Percentiles rank a stretch among this genome's conserved stretches.
phyloP scores from a whole-genome alignment of 2,329 filamentous ascomycete species.

The Sarocladium kiliense region DNA sequence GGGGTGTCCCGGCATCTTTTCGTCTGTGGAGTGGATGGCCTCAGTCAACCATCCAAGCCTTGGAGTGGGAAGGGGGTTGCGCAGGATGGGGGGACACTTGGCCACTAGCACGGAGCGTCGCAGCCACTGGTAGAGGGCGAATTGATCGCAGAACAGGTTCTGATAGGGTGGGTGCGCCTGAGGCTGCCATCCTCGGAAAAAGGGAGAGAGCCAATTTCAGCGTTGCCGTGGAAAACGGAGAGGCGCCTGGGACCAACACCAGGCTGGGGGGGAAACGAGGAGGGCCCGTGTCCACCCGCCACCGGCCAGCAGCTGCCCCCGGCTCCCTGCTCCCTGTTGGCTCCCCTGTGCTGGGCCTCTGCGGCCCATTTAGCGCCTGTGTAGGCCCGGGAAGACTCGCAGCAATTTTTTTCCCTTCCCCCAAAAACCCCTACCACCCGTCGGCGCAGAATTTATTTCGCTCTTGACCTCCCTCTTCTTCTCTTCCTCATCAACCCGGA shows the following conservation, averaged over 20 bases:
- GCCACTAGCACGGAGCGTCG: conserved; percentile 1
- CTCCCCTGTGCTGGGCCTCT: conserved; percentile 3
- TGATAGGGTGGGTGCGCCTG: conserved; percentile 19
- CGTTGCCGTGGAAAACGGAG: conserved; percentile 26
- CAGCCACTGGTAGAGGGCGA: not conserved
- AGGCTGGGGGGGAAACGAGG: conserved; percentile 9
- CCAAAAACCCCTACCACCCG: conserved; percentile 30
- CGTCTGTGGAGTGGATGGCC: not conserved
- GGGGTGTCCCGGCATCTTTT: conserved; percentile 10
- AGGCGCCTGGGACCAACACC: conserved; percentile 13
- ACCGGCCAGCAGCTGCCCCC: conserved; percentile 8
- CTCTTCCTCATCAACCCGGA: conserved; percentile 8
- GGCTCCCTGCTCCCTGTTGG: conserved; percentile 25
- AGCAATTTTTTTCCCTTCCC: conserved; percentile 45
- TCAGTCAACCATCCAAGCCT: not conserved
- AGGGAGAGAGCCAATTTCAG: conserved; percentile 9
- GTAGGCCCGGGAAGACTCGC: conserved; percentile 46
- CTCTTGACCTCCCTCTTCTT: conserved; percentile 23
- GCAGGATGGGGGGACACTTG: conserved; percentile 1
- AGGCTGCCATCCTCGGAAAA: conserved; percentile 22
- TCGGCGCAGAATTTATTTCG: conserved; percentile 41
- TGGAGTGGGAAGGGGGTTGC: not conserved
- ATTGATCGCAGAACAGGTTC: not conserved
- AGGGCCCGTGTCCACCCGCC: conserved; percentile 5
- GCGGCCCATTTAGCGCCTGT: conserved; percentile 18